A percentile compares a stretch with the other conserved stretches of the same genome.
phyloP scores from a whole-genome alignment of 805 yeast genomes.

The Metschnikowia colocasiae region DNA sequence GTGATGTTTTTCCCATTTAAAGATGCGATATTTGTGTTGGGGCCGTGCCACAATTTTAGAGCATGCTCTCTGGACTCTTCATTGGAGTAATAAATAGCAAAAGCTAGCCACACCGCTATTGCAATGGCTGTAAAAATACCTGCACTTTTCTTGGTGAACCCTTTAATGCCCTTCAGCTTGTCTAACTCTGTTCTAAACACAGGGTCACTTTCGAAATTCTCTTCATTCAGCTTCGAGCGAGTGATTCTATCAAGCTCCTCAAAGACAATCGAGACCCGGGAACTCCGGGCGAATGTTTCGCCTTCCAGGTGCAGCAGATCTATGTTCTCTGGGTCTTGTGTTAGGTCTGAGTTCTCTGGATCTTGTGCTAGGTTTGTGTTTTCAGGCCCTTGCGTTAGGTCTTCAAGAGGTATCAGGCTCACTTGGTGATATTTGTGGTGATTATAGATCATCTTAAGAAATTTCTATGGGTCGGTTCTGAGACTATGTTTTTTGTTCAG shows the following conservation, averaged over 20 bases:
- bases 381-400: background rate
- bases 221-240: conserved; percentile 16
- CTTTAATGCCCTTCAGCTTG: conserved; percentile 4
- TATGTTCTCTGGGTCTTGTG: background rate
- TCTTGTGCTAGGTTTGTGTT: background rate
- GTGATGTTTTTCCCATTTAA: conserved; percentile 30
- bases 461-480: background rate
- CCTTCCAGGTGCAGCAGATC: background rate
- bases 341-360: background rate
- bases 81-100: conserved; percentile 27
- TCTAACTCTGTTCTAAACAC: conserved; percentile 9
- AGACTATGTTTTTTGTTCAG: background rate
- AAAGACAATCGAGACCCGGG: conserved; percentile 26
- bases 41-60: conserved; percentile 15
- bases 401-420: conserved; percentile 9
- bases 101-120: conserved; percentile 26
- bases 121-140: conserved; percentile 3
- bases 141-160: conserved; percentile 4
- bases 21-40: conserved; percentile 21
- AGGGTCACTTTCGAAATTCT: conserved; percentile 12
- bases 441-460: background rate
- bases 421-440: conserved; percentile 2
- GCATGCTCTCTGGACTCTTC: conserved; percentile 17
- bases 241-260: conserved; percentile 25
- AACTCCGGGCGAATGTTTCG: conserved; percentile 5